A percentile compares a stretch with the other conserved stretches of the same genome.
Conservation (phyloP, 2,329 filamentous ascomycete genomes). For the Colletotrichum liriopes region DNA sequence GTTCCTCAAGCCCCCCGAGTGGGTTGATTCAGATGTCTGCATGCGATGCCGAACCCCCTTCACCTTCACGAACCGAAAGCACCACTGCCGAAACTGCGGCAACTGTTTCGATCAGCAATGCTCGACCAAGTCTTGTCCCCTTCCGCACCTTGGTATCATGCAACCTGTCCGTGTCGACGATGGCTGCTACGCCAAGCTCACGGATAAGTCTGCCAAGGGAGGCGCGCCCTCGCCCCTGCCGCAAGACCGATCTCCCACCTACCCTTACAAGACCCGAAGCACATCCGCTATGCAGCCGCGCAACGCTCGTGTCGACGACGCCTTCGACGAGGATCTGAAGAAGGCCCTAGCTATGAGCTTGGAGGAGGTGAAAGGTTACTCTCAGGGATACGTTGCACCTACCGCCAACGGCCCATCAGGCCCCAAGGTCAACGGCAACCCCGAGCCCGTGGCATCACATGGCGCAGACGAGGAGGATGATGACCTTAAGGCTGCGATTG, state of each 20-base stretch:
- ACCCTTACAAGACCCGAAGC: constrained; percentile 75
- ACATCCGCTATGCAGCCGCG: constrained; percentile 87
- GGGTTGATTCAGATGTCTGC: constrained; percentile 97
- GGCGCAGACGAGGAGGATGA: constrained; percentile 88
- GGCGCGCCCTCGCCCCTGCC: constrained; percentile 45
- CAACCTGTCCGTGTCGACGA: constrained; percentile 95
- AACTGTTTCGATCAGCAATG: constrained; percentile 98
- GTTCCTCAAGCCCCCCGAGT: constrained; percentile 84
- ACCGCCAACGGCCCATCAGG: constrained; percentile 53
- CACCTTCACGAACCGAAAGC: constrained; percentile 98
- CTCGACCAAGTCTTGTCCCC: constrained; percentile 87
- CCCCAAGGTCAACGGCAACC: constrained; percentile 52
- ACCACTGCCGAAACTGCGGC: constrained; percentile 97
- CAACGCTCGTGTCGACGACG: constrained; percentile 88
- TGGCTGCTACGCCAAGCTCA: constrained; percentile 92
- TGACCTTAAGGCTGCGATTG: constrained; percentile 94
- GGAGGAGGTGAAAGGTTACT: constrained; percentile 87
- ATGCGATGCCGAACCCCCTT: constrained; percentile 97
- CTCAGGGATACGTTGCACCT: constrained; percentile 80
- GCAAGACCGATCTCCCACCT: constrained; percentile 63
- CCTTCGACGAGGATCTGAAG: constrained; percentile 95
- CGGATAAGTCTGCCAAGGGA: constrained; percentile 75
- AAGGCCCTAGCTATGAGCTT: constrained; percentile 96
- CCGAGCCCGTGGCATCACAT: constrained; percentile 52
- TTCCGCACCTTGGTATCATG: constrained; percentile 93